Base-by-base conservation (phyloP, 192 early-diverging fungal species). In the Ambispora gerdemannii region DNA sequence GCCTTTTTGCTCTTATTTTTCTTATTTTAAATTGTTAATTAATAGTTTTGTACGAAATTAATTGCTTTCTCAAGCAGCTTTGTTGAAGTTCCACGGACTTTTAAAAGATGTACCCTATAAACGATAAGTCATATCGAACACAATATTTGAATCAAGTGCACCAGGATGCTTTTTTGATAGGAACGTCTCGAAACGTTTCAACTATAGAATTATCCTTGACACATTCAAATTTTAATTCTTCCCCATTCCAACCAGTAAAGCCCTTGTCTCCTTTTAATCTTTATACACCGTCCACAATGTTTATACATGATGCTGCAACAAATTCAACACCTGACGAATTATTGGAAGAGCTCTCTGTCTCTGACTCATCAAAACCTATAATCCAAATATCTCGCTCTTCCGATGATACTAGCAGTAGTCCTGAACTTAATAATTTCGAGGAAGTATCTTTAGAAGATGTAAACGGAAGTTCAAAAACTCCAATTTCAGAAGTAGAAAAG, bases 91-190 rank as follows among this genome's bases (percentile, higher is more conserved):
- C n/a, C n/a, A n/a, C n/a, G n/a, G n/a, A n/a, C n/a, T n/a, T n/a
- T n/a, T n/a, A n/a, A n/a, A n/a, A n/a, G n/a, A 53, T 66, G 56
- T 60, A 27, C 38, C 24, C 22, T 70, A 49, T 24, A 30, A 51
- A 60, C 20, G 35, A 30, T 17, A 56, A 35, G 35, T 33, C 50
- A 32, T 28, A 58, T 30, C 35, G 20, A 33, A 33, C 38, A 36
- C 55, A 62, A 36, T 28, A 34, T 52, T 72, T 72, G 59, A 63
- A 72, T 30, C 27, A 24, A 60, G 63, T 15, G 20, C 33, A 22
- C 20, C 0, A 24, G 10, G 36, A 64, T 7, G 10, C 33, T 33
- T 10, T 35, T 38, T 6, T 64, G 17, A 27, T 33, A 64, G 28
- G 33, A 11, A 35, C 22, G 13, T 63, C 10, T 34, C 38, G 38